Evolutionary conservation across 305 asterid genomes (phyloP), one percentile per base, ranked within the genome.

Genomic region (Fraxinus albicans): DNA sequence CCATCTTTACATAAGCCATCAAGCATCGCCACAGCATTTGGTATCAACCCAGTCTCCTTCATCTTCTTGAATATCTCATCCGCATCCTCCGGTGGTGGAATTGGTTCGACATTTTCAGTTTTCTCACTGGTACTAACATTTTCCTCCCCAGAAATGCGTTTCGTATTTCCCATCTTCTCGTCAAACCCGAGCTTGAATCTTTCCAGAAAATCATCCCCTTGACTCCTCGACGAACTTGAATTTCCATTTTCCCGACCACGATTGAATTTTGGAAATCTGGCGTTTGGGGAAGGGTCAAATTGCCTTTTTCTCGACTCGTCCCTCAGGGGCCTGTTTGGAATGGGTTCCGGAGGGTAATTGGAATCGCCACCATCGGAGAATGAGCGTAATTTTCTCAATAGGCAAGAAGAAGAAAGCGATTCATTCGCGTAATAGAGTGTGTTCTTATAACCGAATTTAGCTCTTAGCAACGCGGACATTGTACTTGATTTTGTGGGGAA

Each of bases 1-100:
- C 99, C 98, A 47, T 95, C 99, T 87, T 94, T 96, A 82, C 98
- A 96, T 83, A 96, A 82, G 8, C 98, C 96, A 77, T 94, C 98
- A 53, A 96, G 98, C 99, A 96, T 93, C 5, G 98, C 97, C 73
- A 96, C 98, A 10, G 98, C 98, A 50, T 93, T 94, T 0, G 98
- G 98, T 82, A 96, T 91, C 86, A 96, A 85, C 13, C 98, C 97
- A 65, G 97, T 90, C 89, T 89, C 92, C 90, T 96, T 94, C 97
- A 96, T 93, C 86, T 91, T 94, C 92, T 83, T 92, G 84, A 94
- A 96, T 85, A 96, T 93, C 92, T 91, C 97, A 78, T 96, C 95
- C 4, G 95, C 94, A 13, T 91, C 97, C 81, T 86, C 90, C 1
- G 94, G 91, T 8, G 90, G 88, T 74, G 92, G 58, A 40, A 84